Base-by-base conservation (phyloP, 2,329 filamentous ascomycete genomes). In the Diaporthe eres region DNA sequence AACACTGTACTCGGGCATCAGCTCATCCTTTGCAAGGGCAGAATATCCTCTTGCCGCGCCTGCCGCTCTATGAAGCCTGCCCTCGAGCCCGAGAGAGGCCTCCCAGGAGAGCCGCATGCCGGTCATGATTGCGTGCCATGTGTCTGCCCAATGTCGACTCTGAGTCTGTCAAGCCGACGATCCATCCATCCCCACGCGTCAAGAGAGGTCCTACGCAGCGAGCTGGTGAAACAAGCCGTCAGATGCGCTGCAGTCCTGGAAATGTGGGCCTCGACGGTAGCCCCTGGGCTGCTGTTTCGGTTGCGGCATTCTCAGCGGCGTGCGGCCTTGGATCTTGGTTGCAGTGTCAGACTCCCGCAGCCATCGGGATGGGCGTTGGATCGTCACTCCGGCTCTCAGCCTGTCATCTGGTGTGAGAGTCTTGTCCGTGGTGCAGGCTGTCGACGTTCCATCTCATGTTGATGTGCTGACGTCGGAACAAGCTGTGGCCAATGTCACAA, bases 401-500 rank as follows among this genome's bases (percentile, higher is more conserved):
- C 47, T 53, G 47, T 53, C 47, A 13, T 39, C 22, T 39, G 65
- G 31, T 39, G 10, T 25, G n/a, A 28, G n/a, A 28, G 34, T 42
- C 4, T 55, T 25, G 31, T 4, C 34, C 34, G 34, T 68, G 49
- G 65, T 28, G 51, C 65, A 70, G 65, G 25, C n/a, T 25, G 34
- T 25, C n/a, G 37, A 31, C 12, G 37, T 28, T 31, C 22, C n/a
- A 55, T 42, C 25, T 25, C 25, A 42, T 58, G 49, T 44, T 19
- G n/a, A 39, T 47, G 34, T 42, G 39, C 55, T 53, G 75, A 76
- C 75, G 75, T 76, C 49, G 39, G 72, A 72, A 76, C 75, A 72
- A 76, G 68, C 72, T 76, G 67, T 74, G 75, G 65, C 71, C 72
- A 74, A 58, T 74, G 72, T 74, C 60, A 53, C 44, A 58, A 72